These are phyloP conservation scores for Xerocomus brunneocitrinus DNA, from an alignment of 768 basidiomycete species.

Conservation along the genomic window DNA sequence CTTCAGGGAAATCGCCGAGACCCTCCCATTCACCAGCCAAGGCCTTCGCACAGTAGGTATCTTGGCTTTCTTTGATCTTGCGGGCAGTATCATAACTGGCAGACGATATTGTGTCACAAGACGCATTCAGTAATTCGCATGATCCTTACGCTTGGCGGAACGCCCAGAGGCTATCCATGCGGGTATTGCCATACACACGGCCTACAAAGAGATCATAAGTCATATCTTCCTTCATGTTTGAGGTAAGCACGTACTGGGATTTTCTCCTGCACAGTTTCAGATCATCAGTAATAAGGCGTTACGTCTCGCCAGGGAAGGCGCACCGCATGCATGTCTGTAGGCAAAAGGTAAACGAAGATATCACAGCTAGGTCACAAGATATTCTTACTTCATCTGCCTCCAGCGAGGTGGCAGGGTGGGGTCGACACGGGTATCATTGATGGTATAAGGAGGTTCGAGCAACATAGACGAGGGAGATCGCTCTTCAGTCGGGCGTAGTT, in stretches of 20 bases:
- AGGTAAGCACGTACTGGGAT: slow-evolving; percentile 35
- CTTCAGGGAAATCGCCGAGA: slow-evolving; percentile 61
- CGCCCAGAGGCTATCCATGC: slow-evolving; percentile 48
- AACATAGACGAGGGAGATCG: slow-evolving; percentile 77
- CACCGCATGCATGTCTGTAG: slow-evolving; percentile 58
- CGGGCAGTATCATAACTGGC: slow-evolving; percentile 49
- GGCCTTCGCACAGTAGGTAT: slow-evolving; percentile 47
- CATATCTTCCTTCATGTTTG: background rate
- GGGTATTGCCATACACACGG: slow-evolving; percentile 30
- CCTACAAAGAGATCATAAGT: slow-evolving; percentile 10
- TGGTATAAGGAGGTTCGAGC: slow-evolving; percentile 71
- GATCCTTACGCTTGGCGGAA: slow-evolving; percentile 46
- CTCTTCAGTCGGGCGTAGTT: slow-evolving; percentile 73
- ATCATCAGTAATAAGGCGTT: background rate
- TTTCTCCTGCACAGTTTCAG: slow-evolving; percentile 37
- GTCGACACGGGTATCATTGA: slow-evolving; percentile 44
- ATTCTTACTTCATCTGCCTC: slow-evolving; percentile 74
- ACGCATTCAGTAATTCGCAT: background rate
- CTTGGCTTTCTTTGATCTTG: slow-evolving; percentile 50
- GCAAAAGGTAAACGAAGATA: slow-evolving; percentile 3
- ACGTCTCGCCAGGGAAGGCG: background rate
- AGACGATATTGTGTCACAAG: slow-evolving; percentile 1
- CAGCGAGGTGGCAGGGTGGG: slow-evolving; percentile 49
- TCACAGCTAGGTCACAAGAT: background rate
- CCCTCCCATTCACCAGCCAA: slow-evolving; percentile 35